Base-by-base conservation (phyloP, 805 yeast species). In the Candida railenensis region DNA sequence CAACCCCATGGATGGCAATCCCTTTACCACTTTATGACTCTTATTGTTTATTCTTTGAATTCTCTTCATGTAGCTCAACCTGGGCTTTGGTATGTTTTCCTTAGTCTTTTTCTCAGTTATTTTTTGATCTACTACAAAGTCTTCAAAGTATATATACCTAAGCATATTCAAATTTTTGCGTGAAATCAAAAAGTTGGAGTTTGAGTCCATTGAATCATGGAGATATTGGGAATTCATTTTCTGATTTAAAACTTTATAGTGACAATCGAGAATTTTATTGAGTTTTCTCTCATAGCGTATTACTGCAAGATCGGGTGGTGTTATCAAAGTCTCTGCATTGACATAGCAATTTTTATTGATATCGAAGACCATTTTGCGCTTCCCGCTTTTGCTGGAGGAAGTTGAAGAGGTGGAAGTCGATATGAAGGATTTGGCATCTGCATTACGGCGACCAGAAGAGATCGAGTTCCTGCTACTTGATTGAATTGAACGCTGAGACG, bases 71-170 rank as follows among this genome's bases (percentile, higher is more conserved):
- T 22, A 22, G 7, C n/a, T 11, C 14, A 22, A 15, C 19, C 5
- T 22, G 7, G 32, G 42, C 9, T 39, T 39, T 20, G 4, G 15
- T 5, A 20, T 4, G 15, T 34, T 32, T 34, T 32, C 20, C n/a
- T 19, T 14, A n/a, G 11, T 19, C 21, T 33, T 15, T n/a, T 15
- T 30, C 7, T 30, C 37, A 12, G 32, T 41, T 19, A 14, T n/a
- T 4, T 15, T 32, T 14, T 15, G 21, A 37, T 55, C 52, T 32
- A 37, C 25, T n/a, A 43, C 36, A 41, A 53, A 48, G 14, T 48
- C 54, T 41, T 56, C 48, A 34, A 53, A 52, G 40, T 53, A 56
- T 1, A 48, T 48, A 45, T 52, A 52, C n/a, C 57, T 40, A 37
- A 56, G 49, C 18, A 48, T 32, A 12, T 47, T 44, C 3, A 53